Evolutionary conservation across 192 early-diverging fungal genomes (phyloP).

Genomic region (Podila minutissima): DNA sequence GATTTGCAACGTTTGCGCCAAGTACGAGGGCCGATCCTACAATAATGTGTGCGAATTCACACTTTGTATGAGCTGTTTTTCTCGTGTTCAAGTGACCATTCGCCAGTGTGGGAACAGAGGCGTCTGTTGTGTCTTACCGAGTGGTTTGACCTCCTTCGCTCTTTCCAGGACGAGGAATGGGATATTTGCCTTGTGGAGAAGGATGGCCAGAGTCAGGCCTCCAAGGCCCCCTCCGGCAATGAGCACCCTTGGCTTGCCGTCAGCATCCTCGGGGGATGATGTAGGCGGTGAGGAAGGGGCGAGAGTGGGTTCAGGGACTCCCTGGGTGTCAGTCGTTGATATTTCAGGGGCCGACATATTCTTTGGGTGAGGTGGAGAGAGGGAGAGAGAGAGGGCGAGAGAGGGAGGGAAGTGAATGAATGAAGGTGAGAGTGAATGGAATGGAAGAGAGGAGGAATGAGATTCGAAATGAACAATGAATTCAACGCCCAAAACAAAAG

Average conservation of each 20-base stretch:
- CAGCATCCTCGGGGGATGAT: too few relatives aligned
- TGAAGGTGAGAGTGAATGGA: not conserved
- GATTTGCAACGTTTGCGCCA: too few relatives aligned
- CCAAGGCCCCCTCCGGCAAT: not conserved
- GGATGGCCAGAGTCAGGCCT: not conserved
- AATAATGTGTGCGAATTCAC: too few relatives aligned
- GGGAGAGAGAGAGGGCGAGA: too few relatives aligned
- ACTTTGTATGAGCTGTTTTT: too few relatives aligned
- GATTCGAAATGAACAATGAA: not conserved
- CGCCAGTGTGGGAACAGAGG: too few relatives aligned
- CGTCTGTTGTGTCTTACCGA: not conserved
- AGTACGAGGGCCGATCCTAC: too few relatives aligned
- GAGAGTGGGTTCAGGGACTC: not conserved
- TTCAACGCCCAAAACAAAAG: too few relatives aligned
- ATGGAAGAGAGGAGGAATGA: not conserved
- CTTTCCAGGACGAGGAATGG: not conserved
- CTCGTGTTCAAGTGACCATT: too few relatives aligned
- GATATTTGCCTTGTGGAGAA: not conserved
- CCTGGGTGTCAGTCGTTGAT: too few relatives aligned
- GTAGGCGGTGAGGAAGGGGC: not conserved
- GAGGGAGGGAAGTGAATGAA: not conserved
- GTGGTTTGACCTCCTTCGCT: not conserved
- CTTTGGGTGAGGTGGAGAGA: too few relatives aligned
- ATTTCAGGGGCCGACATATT: not conserved
- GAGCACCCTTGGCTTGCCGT: not conserved